Evolutionary conservation across 73 alveolate genomes (phyloP).

Genomic region (Diophrys appendiculata): DNA sequence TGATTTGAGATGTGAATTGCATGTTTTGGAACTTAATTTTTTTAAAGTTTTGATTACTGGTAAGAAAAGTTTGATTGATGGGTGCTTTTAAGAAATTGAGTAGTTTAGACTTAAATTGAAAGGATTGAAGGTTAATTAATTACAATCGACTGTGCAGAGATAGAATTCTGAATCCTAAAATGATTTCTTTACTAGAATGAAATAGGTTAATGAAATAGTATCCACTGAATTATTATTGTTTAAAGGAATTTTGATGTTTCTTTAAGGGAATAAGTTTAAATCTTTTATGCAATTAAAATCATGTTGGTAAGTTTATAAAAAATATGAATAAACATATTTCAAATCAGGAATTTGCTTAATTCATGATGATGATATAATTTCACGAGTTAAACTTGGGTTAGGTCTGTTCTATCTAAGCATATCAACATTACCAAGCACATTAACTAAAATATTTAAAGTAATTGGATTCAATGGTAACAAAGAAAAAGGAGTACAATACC

Average conservation of each 20-base stretch:
- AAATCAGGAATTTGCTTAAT: background rate
- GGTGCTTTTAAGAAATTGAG: conserved; percentile 16
- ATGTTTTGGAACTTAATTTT: conserved; percentile 38
- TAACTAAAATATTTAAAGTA: conserved; percentile 42
- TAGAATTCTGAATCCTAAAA: background rate
- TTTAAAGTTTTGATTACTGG: conserved; percentile 64
- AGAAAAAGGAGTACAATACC: conserved; percentile 47
- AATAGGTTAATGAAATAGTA: conserved; percentile 35
- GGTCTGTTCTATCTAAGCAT: conserved; percentile 61
- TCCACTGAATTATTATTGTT: conserved; percentile 44
- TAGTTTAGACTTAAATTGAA: conserved; percentile 14
- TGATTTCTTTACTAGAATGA: conserved; percentile 4
- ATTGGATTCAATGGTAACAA: conserved; percentile 61
- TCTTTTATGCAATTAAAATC: conserved; percentile 53
- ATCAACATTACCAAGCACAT: conserved; percentile 41
- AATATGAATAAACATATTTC: conserved; percentile 26
- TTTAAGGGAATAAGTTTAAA: conserved; percentile 55
- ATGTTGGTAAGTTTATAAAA: conserved; percentile 54
- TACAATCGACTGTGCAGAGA: conserved; percentile 13
- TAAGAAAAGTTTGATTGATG: conserved; percentile 37
- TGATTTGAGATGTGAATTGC: conserved; percentile 46
- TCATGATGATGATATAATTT: conserved; percentile 12
- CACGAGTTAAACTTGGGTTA: conserved; percentile 56
- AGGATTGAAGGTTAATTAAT: conserved; percentile 10
- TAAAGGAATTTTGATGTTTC: conserved; percentile 52